These are phyloP conservation scores for Pestalotiopsis sp. DNA, from an alignment of 2,329 filamentous ascomycete species.

Conservation along the genomic window DNA sequence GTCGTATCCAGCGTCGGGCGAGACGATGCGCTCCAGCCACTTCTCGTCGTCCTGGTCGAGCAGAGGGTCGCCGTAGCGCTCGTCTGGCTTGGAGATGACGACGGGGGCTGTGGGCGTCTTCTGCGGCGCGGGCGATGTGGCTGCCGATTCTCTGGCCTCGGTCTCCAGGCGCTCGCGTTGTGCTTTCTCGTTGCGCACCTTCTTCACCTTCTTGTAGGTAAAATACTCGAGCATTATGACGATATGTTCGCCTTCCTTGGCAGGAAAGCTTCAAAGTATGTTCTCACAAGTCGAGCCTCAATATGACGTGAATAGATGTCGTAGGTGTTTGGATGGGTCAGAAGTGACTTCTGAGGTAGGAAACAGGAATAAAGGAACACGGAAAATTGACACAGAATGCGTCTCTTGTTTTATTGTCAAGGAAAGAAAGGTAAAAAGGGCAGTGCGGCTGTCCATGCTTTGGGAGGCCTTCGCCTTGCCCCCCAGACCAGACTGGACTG, in stretches of 20 bases:
- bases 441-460: neutral
- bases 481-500: neutral
- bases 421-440: neutral
- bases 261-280: neutral
- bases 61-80: constrained; percentile 42
- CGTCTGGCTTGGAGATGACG: constrained; percentile 29
- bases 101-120: constrained; percentile 22
- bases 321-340: neutral
- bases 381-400: neutral
- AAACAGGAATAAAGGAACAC: neutral
- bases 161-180: constrained; percentile 28
- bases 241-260: constrained; percentile 9
- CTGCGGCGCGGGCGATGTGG: constrained; percentile 11
- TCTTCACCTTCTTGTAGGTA: constrained; percentile 64
- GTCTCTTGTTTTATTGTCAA: neutral
- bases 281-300: neutral
- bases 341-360: no score
- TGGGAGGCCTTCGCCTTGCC: neutral
- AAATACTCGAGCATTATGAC: constrained; percentile 65
- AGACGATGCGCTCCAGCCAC: constrained; percentile 59
- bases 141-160: constrained; percentile 12
- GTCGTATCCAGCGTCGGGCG: constrained; percentile 26
- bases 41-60: constrained; percentile 59
- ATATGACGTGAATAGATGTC: neutral
- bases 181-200: constrained; percentile 55